Base-by-base conservation (phyloP, 2,329 filamentous ascomycete species). In the Neonectria ditissima region DNA sequence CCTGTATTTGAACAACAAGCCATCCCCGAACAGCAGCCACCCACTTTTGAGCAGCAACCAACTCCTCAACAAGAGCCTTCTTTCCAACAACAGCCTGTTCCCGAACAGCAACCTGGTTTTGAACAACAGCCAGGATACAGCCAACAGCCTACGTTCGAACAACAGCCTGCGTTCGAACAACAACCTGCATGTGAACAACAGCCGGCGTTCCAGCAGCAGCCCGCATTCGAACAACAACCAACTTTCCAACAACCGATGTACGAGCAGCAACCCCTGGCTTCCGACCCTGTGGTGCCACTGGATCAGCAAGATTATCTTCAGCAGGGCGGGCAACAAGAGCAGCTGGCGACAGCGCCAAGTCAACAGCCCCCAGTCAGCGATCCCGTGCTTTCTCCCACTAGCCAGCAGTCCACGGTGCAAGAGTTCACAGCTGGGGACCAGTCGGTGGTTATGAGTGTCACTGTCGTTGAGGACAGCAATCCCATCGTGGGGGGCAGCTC, bases 381-480 rank as follows among this genome's bases (percentile, higher is more conserved):
- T 9, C 57, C 62, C 14, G 18, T 52, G 1, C 20, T 20, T 11
- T 32, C 45, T n/a, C 45, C 45, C 26, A 30, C 62, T 1, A 5
- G 34, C 0, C 67, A 69, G 22, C 53, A 62, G 18, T 22, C 51
- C 3, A 28, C 55, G n/a, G 28, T 37, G 13, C 37, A 52, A 2
- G 8, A 28, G 0, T 39, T 53, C 16, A 6, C 47, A 3, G 1
- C 41, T 2, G 54, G 60, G 0, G 4, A 16, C 0, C 68, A 32
- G 8, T 5, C 55, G 55, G 18, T 47, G 59, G 13, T 24, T 53
- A 16, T 20, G n/a, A 48, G 11, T 1, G 1, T 37, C 2, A 52
- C 54, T 0, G 64, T 60, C 0, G 11, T 59, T 0, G 68, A 48
- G 0, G 67, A 71, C 13, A 67, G 66, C 2, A 68, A 66, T 4